Base-by-base conservation (phyloP, 2,329 filamentous ascomycete species). In the Xylaria sp. region DNA sequence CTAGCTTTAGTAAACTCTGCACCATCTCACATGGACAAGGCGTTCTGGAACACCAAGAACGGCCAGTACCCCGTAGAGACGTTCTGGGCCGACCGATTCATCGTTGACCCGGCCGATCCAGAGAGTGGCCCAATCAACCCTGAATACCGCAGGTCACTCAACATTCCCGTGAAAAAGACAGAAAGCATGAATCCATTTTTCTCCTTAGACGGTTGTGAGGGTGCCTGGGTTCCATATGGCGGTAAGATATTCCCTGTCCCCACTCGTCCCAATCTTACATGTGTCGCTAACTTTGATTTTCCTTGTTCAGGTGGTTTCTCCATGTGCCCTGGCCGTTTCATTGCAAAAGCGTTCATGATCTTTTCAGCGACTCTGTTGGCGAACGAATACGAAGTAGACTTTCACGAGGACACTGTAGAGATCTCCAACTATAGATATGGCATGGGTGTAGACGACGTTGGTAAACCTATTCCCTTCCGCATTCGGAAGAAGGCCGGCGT, bases 81-180 rank as follows among this genome's bases (percentile, higher is more conserved):
- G 0, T 74, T 74, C 22, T 74, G 72, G 72, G 56, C 70, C 2
- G 72, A 73, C 17, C 57, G 72, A 11, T 72, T 73, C 39, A 50
- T 74, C 22, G 29, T 72, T 11, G 61, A 73, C 33, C 72, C 71
- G 3, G 22, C 55, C 0, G 71, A 73, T 49, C 63, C 68, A 2
- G 33, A 51, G 15, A 73, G 71, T 31, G 72, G 72, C 0, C 72
- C 71, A 4, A 67, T 69, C 44, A 54, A 63, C 11, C 63, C 63
- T 2, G 55, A 62, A 47, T 57, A 39, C 25, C 63, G 60, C 31
- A 55, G 22, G 20, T 38, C 38, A 3, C 39, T 59, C 11, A 54
- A 55, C 29, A 39, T 10, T 17, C 51, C 61, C 11, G 27, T 63
- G 58, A 59, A 67, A 39, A 60, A 61, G 44, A 47, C n/a, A 7